These are phyloP conservation scores for Dichotomocladium elegans DNA, from an alignment of 371 early-diverging fungal species.

Conservation along the genomic window DNA sequence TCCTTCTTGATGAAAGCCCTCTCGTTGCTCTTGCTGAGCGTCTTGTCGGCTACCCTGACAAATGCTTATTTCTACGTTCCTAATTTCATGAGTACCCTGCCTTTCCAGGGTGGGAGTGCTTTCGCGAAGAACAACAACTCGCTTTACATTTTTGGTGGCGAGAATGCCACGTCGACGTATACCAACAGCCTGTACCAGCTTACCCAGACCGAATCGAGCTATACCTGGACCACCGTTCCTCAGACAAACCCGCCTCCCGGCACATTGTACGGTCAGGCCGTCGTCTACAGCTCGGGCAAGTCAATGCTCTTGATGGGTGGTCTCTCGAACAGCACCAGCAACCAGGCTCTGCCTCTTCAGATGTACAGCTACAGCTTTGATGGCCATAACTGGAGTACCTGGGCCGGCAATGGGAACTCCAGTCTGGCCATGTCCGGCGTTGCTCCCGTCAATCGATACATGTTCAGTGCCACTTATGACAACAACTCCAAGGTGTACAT, in stretches of 20 bases:
- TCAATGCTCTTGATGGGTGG: slow-evolving; percentile 21
- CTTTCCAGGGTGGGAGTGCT: slow-evolving; percentile 32
- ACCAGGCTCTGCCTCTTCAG: slow-evolving; percentile 12
- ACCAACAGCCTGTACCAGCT: slow-evolving; percentile 23
- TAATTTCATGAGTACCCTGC: slow-evolving; percentile 19
- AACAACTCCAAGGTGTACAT: slow-evolving; percentile 20
- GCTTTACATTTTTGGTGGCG: slow-evolving; percentile 29
- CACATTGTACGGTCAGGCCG: slow-evolving; percentile 18
- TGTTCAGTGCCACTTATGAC: slow-evolving; percentile 24
- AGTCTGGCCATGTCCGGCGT: slow-evolving; percentile 4
- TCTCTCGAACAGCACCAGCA: not conserved
- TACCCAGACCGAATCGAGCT: slow-evolving; percentile 11
- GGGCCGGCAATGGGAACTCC: not conserved
- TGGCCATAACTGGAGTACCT: slow-evolving; percentile 12
- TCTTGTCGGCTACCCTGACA: slow-evolving; percentile 2
- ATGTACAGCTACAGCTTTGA: slow-evolving; percentile 16
- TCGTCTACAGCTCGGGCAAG: slow-evolving; percentile 14
- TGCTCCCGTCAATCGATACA: slow-evolving; percentile 18
- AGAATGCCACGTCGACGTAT: slow-evolving; percentile 18
- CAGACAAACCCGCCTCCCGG: slow-evolving; percentile 18
- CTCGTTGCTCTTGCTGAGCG: not conserved
- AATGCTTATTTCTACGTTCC: slow-evolving; percentile 27
- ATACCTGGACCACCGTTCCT: slow-evolving; percentile 18
- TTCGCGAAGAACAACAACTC: slow-evolving; percentile 16
- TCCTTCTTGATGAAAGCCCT: not conserved